These are phyloP conservation scores for Pistacia atlantica DNA, from an alignment of 345 rosid genomes.

Conservation along the genomic window DNA sequence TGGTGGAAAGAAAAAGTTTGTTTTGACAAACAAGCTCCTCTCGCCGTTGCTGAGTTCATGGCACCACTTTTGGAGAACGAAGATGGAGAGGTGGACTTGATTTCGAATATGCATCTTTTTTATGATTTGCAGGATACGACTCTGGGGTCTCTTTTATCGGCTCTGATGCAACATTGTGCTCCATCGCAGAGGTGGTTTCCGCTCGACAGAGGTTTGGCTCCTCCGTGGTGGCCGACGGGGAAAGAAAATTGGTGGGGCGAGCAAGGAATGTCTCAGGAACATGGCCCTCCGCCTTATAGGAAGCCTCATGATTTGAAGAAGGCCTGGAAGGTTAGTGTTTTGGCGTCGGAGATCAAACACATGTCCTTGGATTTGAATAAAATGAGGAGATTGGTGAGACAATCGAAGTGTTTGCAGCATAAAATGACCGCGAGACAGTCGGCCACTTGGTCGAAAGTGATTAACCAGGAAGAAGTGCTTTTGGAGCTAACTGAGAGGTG, in stretches of 20 bases:
- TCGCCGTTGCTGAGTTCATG: too few relatives aligned
- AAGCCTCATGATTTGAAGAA: slow-evolving; percentile 75
- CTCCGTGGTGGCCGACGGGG: slow-evolving; percentile 15
- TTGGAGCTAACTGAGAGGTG: slow-evolving; percentile 25
- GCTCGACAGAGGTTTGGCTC: slow-evolving; percentile 2
- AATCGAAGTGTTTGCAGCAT: slow-evolving; percentile 70
- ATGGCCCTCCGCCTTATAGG: slow-evolving; percentile 62
- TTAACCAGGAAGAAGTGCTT: slow-evolving; percentile 55
- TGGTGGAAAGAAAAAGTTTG: slow-evolving; percentile 75
- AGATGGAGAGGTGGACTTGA: too few relatives aligned
- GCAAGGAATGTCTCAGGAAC: slow-evolving; percentile 32
- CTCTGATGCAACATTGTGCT: slow-evolving; percentile 52
- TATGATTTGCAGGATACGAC: slow-evolving; percentile 56
- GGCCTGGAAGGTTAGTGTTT: slow-evolving; percentile 73
- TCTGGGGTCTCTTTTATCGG: slow-evolving; percentile 67
- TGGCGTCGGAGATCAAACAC: slow-evolving; percentile 72
- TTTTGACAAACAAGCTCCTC: slow-evolving; percentile 26
- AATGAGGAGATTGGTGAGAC: slow-evolving; percentile 51
- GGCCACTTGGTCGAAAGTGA: slow-evolving; percentile 54
- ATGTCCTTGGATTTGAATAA: slow-evolving; percentile 44
- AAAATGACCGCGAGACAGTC: slow-evolving; percentile 74
- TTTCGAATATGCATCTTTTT: too few relatives aligned
- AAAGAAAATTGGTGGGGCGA: slow-evolving; percentile 5
- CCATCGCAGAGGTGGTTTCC: slow-evolving; percentile 12
- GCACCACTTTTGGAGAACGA: too few relatives aligned